phyloP scores from a whole-genome alignment of 441 rosid genomes.

The Arabidopsis hybrid region DNA sequence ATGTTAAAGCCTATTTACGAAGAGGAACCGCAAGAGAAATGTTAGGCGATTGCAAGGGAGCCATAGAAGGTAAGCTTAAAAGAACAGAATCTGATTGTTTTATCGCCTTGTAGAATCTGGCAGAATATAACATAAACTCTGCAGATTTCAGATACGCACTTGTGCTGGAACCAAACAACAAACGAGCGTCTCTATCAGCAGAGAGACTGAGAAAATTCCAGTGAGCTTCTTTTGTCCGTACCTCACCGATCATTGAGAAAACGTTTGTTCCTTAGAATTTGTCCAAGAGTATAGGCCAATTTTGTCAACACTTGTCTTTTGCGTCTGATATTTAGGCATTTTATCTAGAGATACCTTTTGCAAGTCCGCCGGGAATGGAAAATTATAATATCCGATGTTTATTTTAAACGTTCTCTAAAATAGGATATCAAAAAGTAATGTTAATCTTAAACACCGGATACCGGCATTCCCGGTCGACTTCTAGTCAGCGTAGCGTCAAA shows the following conservation, averaged over 20 bases:
- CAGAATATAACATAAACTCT: conserved; percentile 10
- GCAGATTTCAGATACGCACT: conserved; percentile 85
- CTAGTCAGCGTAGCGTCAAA: background rate
- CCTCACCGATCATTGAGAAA: conserved; percentile 10
- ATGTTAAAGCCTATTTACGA: conserved; percentile 87
- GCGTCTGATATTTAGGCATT: conserved; percentile 34
- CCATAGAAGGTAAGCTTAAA: conserved; percentile 70
- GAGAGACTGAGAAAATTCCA: conserved; percentile 70
- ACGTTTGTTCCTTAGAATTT: conserved; percentile 31
- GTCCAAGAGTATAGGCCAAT: conserved; percentile 44
- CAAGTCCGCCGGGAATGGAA: conserved; percentile 23
- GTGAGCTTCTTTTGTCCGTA: conserved; percentile 50
- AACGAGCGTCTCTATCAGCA: conserved; percentile 78
- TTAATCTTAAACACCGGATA: conserved; percentile 17
- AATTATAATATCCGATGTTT: background rate
- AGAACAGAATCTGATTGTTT: background rate
- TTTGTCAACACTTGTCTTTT: conserved; percentile 35
- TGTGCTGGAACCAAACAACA: conserved; percentile 95
- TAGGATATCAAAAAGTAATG: conserved; percentile 24
- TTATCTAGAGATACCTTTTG: conserved; percentile 8
- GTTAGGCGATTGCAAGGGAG: conserved; percentile 79
- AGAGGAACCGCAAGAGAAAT: conserved; percentile 98
- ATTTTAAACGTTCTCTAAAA: conserved; percentile 14
- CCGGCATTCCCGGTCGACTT: conserved; percentile 51
- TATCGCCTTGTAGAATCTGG: conserved; percentile 12